A percentile compares a stretch with the other conserved stretches of the same genome.
phyloP scores from a whole-genome alignment of 2,329 filamentous ascomycete genomes.

The Stagonosporopsis chrysanthemi region DNA sequence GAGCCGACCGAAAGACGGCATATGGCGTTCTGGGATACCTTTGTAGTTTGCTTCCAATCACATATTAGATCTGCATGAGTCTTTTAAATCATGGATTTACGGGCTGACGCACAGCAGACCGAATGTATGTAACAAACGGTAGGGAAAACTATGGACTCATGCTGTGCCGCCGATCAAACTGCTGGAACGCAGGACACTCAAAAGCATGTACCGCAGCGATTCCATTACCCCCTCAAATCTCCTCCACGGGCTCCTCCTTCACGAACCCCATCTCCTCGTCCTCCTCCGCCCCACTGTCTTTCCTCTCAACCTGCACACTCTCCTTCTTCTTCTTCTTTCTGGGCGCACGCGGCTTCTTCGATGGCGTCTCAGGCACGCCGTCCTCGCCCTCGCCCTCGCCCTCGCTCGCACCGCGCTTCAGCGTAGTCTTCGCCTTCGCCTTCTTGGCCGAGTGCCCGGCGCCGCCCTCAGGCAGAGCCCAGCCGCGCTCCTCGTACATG shows the following conservation, averaged over 20 bases:
- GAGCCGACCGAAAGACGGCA: slow-evolving; percentile 11
- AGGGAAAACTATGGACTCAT: background rate
- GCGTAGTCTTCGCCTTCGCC: slow-evolving; percentile 11
- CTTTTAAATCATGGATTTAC: background rate
- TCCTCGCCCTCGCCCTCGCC: background rate
- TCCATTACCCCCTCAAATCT: background rate
- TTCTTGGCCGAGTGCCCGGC: slow-evolving; percentile 10
- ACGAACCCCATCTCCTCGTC: slow-evolving; percentile 1
- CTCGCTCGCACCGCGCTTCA: slow-evolving; percentile 6
- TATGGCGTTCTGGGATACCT: slow-evolving; percentile 19
- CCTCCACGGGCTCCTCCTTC: slow-evolving; percentile 6
- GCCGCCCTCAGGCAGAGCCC: slow-evolving; percentile 20
- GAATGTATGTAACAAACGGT: background rate
- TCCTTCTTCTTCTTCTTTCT: slow-evolving; percentile 20
- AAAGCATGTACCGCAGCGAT: background rate
- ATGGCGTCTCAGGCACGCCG: slow-evolving; percentile 1
- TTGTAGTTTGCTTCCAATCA: slow-evolving; percentile 9
- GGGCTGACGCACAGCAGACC: background rate
- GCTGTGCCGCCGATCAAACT: background rate
- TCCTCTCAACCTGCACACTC: slow-evolving; percentile 1
- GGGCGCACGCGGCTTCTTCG: slow-evolving; percentile 17
- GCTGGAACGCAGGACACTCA: background rate
- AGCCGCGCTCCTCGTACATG: slow-evolving; percentile 25
- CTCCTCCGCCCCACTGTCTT: slow-evolving; percentile 4
- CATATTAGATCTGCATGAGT: background rate